phyloP scores from a whole-genome alignment of 2,329 filamentous ascomycete species.

The Simplicillium sp. region DNA sequence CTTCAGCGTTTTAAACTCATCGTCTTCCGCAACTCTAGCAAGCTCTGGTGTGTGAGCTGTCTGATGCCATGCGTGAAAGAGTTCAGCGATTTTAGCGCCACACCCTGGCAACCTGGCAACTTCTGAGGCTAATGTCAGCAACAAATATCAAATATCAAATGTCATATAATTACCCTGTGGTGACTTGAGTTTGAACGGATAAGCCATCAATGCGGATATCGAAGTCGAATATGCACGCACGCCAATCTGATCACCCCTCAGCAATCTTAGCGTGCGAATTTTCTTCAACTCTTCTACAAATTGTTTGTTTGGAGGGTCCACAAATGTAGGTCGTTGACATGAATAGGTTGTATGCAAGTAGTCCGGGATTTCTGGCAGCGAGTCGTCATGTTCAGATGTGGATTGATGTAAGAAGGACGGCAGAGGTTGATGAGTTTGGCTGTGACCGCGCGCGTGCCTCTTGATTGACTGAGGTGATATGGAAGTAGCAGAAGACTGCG shows the following conservation, averaged over 20 bases:
- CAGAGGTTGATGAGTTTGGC: conserved; percentile 2
- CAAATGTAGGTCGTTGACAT: conserved; percentile 68
- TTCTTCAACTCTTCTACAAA: conserved; percentile 70
- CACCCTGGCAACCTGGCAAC: conserved; percentile 63
- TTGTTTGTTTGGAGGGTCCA: conserved; percentile 58
- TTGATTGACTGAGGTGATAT: background rate
- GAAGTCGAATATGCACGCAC: conserved; percentile 80
- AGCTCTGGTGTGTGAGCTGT: conserved; percentile 55
- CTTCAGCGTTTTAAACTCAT: conserved; percentile 53
- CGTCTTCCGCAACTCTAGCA: conserved; percentile 52
- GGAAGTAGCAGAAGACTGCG: conserved; percentile 6
- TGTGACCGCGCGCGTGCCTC: background rate
- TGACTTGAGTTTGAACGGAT: conserved; percentile 46
- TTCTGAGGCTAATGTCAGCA: conserved; percentile 22
- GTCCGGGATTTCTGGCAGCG: conserved; percentile 57
- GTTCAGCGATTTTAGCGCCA: conserved; percentile 64
- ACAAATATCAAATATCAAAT: too few species aligned
- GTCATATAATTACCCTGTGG: conserved; percentile 26
- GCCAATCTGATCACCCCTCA: conserved; percentile 69
- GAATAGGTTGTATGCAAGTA: conserved; percentile 58
- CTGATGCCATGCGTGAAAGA: conserved; percentile 66
- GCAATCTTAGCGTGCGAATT: conserved; percentile 60
- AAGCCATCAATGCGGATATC: conserved; percentile 76
- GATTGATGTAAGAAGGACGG: conserved; percentile 52
- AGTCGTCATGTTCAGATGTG: conserved; percentile 67